Evolutionary conservation across 108 stramenopile species (phyloP).

Genomic region (Aureococcus anophagefferens): DNA sequence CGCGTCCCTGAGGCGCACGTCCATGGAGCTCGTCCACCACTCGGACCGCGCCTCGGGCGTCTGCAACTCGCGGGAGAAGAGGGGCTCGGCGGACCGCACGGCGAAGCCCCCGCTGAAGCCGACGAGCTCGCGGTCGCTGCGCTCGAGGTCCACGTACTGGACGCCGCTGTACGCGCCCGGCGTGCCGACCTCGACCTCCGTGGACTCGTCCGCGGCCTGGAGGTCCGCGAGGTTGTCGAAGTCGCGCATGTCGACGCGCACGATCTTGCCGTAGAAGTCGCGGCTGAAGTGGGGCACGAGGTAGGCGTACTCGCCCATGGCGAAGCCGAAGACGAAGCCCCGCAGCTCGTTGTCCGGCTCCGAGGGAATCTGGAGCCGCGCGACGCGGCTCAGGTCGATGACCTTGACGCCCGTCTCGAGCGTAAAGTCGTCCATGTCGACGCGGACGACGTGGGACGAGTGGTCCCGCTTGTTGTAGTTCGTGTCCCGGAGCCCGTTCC

Average conservation of each 20-base stretch:
- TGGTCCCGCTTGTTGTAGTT: slow-evolving; percentile 25
- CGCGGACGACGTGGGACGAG: slow-evolving; percentile 20
- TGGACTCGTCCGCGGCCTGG: background rate
- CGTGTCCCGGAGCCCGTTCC: slow-evolving; percentile 15
- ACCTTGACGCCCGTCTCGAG: slow-evolving; percentile 15
- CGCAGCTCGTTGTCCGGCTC: slow-evolving; percentile 30
- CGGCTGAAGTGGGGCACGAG: slow-evolving; percentile 39
- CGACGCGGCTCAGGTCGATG: slow-evolving; percentile 27
- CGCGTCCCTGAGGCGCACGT: too few relatives aligned
- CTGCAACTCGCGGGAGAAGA: background rate
- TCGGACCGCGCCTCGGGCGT: too few relatives aligned
- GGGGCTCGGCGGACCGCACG: background rate
- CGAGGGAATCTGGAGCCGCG: slow-evolving; percentile 39
- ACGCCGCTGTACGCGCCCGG: slow-evolving; percentile 9
- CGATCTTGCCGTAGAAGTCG: slow-evolving; percentile 34
- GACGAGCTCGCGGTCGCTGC: background rate
- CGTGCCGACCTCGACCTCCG: background rate
- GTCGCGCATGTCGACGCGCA: slow-evolving; percentile 33
- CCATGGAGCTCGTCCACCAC: too few relatives aligned
- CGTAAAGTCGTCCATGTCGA: slow-evolving; percentile 35
- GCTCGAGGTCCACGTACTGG: slow-evolving; percentile 6
- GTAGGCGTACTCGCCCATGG: slow-evolving; percentile 31
- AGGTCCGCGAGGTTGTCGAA: background rate
- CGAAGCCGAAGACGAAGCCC: slow-evolving; percentile 32
- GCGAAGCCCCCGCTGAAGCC: slow-evolving; percentile 9